Base-by-base conservation (phyloP, 352 stramenopile genomes). In the Phytophthora uliginosa region DNA sequence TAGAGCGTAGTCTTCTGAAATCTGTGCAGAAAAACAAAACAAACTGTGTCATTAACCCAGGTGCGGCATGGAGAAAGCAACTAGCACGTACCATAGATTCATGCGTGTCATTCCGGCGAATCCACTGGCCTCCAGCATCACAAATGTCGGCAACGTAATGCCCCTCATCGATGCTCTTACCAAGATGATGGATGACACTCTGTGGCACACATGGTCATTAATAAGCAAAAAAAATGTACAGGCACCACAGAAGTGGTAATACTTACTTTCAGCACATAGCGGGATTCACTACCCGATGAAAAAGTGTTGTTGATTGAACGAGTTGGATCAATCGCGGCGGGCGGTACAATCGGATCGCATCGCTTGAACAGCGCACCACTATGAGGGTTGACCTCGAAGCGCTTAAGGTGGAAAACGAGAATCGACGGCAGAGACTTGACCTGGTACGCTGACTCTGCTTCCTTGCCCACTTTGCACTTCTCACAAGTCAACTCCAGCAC, bases 101-200 rank as follows among this genome's bases (percentile, higher is more conserved):
- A 58, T 94, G 84, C 1, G 85, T 94, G 69, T 97, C 90, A 66
- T 97, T 97, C 38, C 86, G 87, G 40, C 90, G 82, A 24, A 84
- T 84, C 90, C 90, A 97, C 4, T 81, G 67, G 7, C 78, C 80
- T 18, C 75, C 65, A 4, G 56, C 57, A 67, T 83, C 78, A 55
- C 88, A 88, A 12, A 95, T 83, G 53, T 97, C 90, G 7, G 89
- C 81, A 24, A 97, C 79, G 63, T 97, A 97, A 65, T 97, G 90
- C 9, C 90, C 90, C 70, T 96, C 86, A 51, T 94, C 88, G 18
- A 95, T 86, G 6, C 75, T 96, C 28, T 78, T 82, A 2, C 90
- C 90, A 7, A 97, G 69, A 50, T 97, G 90, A 59, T 95, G 90
- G 22, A 97, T 90, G 18, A 96, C 83, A 60, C 89, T 94, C 81